Evolutionary conservation across 768 basidiomycete species (phyloP).

Genomic region (Mycena floridula): DNA sequence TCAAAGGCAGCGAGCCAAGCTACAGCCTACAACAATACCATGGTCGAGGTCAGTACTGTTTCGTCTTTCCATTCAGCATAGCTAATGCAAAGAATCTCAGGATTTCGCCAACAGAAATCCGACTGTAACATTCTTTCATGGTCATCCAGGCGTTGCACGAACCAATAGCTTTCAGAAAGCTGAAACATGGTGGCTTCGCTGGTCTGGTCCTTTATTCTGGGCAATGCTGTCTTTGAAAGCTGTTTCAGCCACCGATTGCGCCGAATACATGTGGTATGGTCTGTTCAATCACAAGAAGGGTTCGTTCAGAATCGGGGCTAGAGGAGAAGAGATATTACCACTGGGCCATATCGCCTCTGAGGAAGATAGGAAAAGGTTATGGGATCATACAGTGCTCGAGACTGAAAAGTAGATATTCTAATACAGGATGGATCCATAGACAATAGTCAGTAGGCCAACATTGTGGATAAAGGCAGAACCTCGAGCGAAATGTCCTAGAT

Average conservation of each 20-base stretch:
- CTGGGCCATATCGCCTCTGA: too few relatives aligned
- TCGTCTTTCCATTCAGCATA: not conserved
- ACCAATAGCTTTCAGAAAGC: not conserved
- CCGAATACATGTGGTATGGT: not conserved
- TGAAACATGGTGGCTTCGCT: not conserved
- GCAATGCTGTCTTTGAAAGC: not conserved
- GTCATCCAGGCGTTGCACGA: constrained; percentile 15
- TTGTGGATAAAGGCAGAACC: too few relatives aligned
- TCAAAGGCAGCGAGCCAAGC: constrained; percentile 25
- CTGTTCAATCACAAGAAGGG: not conserved
- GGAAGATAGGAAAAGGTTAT: too few relatives aligned
- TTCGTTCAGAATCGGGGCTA: not conserved
- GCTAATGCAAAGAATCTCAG: constrained; percentile 12
- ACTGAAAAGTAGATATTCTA: too few relatives aligned
- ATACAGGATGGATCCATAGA: too few relatives aligned
- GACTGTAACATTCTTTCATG: constrained; percentile 28
- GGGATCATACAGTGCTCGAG: too few relatives aligned
- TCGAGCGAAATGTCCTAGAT: too few relatives aligned
- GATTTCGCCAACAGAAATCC: constrained; percentile 25
- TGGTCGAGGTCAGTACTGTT: constrained; percentile 35
- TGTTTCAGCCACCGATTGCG: not conserved
- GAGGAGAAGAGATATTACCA: not conserved
- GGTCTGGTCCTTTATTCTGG: not conserved
- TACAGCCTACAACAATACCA: constrained; percentile 47
- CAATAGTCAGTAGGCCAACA: too few relatives aligned